These are phyloP conservation scores for Canavalia gladiata DNA, from an alignment of 306 rosid species.

Conservation along the genomic window DNA sequence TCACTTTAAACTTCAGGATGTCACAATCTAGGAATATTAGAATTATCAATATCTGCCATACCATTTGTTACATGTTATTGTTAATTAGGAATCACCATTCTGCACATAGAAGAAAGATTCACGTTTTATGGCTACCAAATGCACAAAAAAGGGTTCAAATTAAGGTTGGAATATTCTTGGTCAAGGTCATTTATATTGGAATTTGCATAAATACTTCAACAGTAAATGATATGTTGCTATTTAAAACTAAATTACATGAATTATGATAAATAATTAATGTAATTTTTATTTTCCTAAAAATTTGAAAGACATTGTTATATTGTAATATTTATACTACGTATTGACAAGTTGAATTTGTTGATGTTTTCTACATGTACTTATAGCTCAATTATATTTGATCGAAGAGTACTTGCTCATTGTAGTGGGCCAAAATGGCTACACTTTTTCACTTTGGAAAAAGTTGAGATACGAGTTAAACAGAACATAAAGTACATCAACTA, in stretches of 20 bases:
- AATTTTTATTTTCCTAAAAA: background rate
- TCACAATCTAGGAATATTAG: constrained; percentile 6
- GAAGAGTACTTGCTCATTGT: background rate
- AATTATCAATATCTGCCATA: constrained; percentile 34
- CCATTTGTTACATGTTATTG: constrained; percentile 25
- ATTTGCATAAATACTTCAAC: background rate
- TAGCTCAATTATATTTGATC: background rate
- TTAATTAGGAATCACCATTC: background rate
- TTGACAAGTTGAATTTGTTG: too few relatives aligned
- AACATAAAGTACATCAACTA: constrained; percentile 11
- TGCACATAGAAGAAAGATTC: constrained; percentile 3
- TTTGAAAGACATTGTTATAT: background rate
- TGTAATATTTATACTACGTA: background rate
- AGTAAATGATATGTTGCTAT: background rate
- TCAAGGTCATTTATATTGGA: background rate
- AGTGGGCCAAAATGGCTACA: constrained; percentile 30
- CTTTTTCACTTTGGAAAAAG: constrained; percentile 14
- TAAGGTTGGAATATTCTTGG: constrained; percentile 10
- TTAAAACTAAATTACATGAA: background rate
- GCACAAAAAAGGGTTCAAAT: background rate
- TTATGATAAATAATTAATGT: background rate
- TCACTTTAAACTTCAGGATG: constrained; percentile 19
- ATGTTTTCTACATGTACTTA: background rate
- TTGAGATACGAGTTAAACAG: constrained; percentile 9
- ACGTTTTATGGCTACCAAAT: constrained; percentile 12